These are phyloP conservation scores for Alternaria gaisen DNA, from an alignment of 2,329 filamentous ascomycete genomes.

Conservation along the genomic window DNA sequence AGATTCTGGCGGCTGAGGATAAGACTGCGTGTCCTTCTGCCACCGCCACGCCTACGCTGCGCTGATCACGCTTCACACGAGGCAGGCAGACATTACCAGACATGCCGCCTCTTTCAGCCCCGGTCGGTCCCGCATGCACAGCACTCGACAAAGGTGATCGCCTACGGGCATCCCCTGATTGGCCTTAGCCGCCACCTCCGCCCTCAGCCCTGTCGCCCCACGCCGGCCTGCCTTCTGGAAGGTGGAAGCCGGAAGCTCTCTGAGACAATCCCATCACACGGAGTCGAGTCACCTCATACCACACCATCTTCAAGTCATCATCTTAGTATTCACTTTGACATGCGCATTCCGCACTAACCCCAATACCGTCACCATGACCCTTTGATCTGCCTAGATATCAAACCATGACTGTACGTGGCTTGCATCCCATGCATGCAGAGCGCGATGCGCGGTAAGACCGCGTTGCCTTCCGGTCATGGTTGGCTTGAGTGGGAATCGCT, in stretches of 20 bases:
- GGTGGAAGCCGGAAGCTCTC: background rate
- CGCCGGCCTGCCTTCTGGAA: constrained; percentile 21
- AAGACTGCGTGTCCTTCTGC: constrained; percentile 8
- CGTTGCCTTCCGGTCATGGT: background rate
- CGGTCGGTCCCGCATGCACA: constrained; percentile 21
- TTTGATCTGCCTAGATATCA: background rate
- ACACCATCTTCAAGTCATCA: background rate
- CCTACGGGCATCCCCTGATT: constrained; percentile 21
- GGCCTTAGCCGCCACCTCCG: constrained; percentile 23
- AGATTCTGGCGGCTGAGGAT: constrained; percentile 12
- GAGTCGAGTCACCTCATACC: background rate
- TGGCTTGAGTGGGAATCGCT: background rate
- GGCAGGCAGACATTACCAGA: background rate
- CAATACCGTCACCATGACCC: background rate
- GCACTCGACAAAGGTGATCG: constrained; percentile 17
- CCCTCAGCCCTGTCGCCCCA: constrained; percentile 25
- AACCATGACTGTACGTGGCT: constrained; percentile 7
- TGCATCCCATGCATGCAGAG: background rate
- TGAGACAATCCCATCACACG: no score
- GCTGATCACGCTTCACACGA: background rate
- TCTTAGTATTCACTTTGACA: background rate
- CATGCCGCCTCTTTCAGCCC: background rate
- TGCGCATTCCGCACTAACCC: background rate
- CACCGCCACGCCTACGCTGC: background rate
- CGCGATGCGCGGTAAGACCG: constrained; percentile 1